Evolutionary conservation across 1,139 yeast species (phyloP).

Genomic region (Candida pseudoviswanathii): DNA sequence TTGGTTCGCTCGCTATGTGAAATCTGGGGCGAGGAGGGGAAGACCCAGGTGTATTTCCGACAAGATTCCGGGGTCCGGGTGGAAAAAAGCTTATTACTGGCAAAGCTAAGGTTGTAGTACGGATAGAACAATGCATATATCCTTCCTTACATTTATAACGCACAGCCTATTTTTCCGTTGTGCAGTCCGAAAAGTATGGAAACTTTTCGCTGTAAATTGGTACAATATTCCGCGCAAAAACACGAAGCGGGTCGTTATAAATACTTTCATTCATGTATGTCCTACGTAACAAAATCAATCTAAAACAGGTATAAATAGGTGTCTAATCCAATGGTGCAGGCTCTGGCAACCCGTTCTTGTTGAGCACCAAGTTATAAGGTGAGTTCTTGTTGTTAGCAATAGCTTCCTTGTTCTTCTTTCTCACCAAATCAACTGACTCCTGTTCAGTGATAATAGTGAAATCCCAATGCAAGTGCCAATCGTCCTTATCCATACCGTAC

Average conservation of each 20-base stretch:
- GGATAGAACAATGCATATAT: background rate
- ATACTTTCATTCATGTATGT: background rate
- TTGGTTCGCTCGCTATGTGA: background rate
- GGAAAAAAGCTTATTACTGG: background rate
- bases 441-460: conserved; percentile 24
- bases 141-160: background rate
- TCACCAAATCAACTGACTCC: conserved; percentile 19
- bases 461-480: conserved; percentile 28
- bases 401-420: conserved; percentile 20
- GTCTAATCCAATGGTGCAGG: conserved; percentile 15
- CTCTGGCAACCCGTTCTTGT: conserved; percentile 22
- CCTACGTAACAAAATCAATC: background rate
- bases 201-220: background rate
- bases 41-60: background rate
- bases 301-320: background rate
- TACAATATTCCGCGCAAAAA: background rate
- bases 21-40: background rate
- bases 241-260: background rate
- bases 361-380: conserved; percentile 15
- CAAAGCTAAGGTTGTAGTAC: background rate
- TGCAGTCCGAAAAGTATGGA: background rate
- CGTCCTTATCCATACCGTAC: conserved; percentile 23
- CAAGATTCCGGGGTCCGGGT: background rate
- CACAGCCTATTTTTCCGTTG: background rate
- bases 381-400: conserved; percentile 13